Conservation (phyloP, 2,329 filamentous ascomycete genomes). For the Arthrinium puccinioides region DNA sequence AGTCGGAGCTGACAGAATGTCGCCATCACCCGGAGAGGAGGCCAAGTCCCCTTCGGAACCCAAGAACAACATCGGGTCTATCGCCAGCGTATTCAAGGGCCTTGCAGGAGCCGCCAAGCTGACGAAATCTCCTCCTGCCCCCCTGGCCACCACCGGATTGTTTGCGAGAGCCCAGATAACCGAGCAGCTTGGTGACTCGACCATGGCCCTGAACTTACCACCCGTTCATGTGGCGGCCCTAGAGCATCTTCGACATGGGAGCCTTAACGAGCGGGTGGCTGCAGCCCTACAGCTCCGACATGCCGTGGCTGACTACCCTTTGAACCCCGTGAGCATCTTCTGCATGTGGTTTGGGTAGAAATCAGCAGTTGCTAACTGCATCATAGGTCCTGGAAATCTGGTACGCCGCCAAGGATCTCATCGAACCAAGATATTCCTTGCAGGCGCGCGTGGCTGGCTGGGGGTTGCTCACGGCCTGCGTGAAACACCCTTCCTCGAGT, state of each 20-base stretch:
- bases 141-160: conserved; percentile 30
- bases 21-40: conserved; percentile 52
- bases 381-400: conserved; percentile 49
- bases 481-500: conserved; percentile 54
- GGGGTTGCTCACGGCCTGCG: conserved; percentile 59
- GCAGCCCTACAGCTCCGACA: conserved; percentile 51
- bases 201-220: conserved; percentile 35
- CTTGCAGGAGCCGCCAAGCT: conserved; percentile 46
- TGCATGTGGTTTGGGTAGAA: no score
- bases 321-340: conserved; percentile 34
- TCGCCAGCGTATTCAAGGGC: conserved; percentile 58
- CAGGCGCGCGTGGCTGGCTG: conserved; percentile 53
- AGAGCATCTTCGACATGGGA: conserved; percentile 45
- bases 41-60: conserved; percentile 44
- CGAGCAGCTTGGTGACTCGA: conserved; percentile 35
- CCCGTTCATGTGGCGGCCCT: conserved; percentile 47
- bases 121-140: conserved; percentile 40
- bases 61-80: conserved; percentile 41
- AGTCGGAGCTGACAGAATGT: conserved; percentile 44
- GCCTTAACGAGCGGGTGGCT: conserved; percentile 44
- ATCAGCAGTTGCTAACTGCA: no score
- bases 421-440: conserved; percentile 47
- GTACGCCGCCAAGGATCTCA: conserved; percentile 59
- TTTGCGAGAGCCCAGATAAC: conserved; percentile 30
- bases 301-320: conserved; percentile 50